Conservation (phyloP, 139 green algal species). For the Chlamydomonas applanata region DNA sequence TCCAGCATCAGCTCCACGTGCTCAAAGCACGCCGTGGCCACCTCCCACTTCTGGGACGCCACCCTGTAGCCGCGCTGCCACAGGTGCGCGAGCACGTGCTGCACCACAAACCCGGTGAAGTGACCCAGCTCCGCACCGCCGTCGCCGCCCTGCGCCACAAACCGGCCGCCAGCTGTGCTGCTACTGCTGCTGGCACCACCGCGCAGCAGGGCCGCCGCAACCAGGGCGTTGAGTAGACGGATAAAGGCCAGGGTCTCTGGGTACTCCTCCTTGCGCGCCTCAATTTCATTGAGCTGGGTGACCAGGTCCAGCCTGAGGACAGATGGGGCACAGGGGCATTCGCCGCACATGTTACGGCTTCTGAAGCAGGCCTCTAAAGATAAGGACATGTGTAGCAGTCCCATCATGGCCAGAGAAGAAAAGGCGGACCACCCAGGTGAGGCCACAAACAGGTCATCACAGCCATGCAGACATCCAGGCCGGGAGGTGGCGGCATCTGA, state of each 20-base stretch:
- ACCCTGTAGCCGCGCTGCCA: slow-evolving; percentile 41
- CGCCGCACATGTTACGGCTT: too few species aligned
- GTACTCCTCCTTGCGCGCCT: slow-evolving; percentile 73
- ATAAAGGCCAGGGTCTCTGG: slow-evolving; percentile 67
- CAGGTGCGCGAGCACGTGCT: slow-evolving; percentile 45
- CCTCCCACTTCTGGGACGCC: slow-evolving; percentile 66
- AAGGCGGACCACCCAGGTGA: background rate
- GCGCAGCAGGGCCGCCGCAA: slow-evolving; percentile 23
- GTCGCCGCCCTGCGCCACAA: slow-evolving; percentile 21
- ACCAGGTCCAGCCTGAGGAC: slow-evolving; percentile 40
- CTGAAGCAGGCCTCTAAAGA: too few species aligned
- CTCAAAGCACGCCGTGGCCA: slow-evolving; percentile 55
- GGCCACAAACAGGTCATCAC: too few species aligned
- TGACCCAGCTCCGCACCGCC: slow-evolving; percentile 42
- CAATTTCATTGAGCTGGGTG: slow-evolving; percentile 73
- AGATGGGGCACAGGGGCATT: background rate
- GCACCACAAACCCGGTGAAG: slow-evolving; percentile 62
- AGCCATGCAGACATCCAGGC: too few species aligned
- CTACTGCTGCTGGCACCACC: background rate
- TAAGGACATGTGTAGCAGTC: background rate
- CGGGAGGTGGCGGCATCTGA: too few species aligned
- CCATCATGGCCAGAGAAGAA: background rate
- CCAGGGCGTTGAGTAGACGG: slow-evolving; percentile 64
- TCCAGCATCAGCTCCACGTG: slow-evolving; percentile 57
- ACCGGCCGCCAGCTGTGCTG: background rate